phyloP scores from a whole-genome alignment of 2,329 filamentous ascomycete genomes.

The Fusarium denticulatum region DNA sequence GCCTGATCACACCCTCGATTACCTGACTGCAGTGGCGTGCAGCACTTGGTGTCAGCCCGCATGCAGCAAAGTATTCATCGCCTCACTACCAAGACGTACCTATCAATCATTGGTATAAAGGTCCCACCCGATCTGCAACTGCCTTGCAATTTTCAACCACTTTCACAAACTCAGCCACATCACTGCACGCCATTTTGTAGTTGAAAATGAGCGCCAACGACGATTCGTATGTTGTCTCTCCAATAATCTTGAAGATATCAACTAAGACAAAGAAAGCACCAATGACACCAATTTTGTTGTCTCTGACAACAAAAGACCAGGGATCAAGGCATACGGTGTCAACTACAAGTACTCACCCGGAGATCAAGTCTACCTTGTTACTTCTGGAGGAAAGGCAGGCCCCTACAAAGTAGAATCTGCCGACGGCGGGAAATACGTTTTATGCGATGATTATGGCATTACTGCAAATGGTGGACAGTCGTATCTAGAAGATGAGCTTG shows the following conservation, averaged over 20 bases:
- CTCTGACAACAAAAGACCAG: background rate
- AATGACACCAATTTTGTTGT: background rate
- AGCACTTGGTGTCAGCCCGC: background rate
- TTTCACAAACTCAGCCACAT: background rate
- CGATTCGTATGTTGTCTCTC: background rate
- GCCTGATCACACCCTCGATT: background rate
- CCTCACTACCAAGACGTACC: background rate
- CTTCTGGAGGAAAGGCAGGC: background rate
- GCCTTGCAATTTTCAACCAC: background rate
- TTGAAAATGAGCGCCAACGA: background rate
- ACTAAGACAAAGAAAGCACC: background rate
- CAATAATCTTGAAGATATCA: accelerated
- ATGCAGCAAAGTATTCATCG: background rate
- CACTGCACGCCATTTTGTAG: accelerated
- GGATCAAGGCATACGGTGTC: background rate
- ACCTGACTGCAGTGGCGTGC: background rate
- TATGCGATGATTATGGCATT: background rate
- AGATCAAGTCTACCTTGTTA: background rate
- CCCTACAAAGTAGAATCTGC: background rate
- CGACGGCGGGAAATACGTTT: background rate
- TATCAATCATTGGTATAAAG: background rate
- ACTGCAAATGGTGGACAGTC: background rate
- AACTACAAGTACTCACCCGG: background rate
- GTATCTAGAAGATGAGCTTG: background rate
- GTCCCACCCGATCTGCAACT: background rate